Evolutionary conservation across 1,284 basidiomycete genomes (phyloP).

Genomic region (Ganoderma resinaceum): DNA sequence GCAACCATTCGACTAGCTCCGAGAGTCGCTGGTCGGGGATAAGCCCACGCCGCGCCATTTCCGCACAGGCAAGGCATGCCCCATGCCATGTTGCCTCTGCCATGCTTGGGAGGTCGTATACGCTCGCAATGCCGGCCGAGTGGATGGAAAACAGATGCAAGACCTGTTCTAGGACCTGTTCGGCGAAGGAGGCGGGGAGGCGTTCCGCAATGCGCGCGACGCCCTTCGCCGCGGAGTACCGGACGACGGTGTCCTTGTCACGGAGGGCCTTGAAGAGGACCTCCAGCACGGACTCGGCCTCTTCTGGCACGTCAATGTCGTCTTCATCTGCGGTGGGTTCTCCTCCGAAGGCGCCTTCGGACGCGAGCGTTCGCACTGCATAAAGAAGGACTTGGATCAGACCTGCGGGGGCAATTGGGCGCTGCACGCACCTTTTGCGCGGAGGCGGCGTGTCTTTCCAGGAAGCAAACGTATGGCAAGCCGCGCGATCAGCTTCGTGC

Average conservation of each 20-base stretch:
- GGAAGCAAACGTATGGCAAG: constrained; percentile 71
- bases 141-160: constrained; percentile 76
- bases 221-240: constrained; percentile 96
- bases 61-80: constrained; percentile 90
- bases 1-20: constrained; percentile 77
- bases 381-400: not conserved
- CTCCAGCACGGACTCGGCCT: constrained; percentile 80
- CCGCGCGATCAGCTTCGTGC: constrained; percentile 70
- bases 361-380: constrained; percentile 30
- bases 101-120: constrained; percentile 77
- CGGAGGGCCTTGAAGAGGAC: constrained; percentile 80
- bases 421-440: constrained; percentile 49
- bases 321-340: constrained; percentile 39
- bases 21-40: constrained; percentile 64
- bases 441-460: constrained; percentile 43
- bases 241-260: constrained; percentile 95
- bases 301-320: constrained; percentile 80
- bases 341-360: not conserved
- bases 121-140: constrained; percentile 60
- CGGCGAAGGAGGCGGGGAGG: constrained; percentile 77
- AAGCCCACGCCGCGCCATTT: constrained; percentile 87
- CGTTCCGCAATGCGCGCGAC: constrained; percentile 86
- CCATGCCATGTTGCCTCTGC: constrained; percentile 96
- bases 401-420: not conserved
- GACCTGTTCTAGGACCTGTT: constrained; percentile 85